Evolutionary conservation across 495 filamentous ascomycete genomes (phyloP).

Genomic region (Hypoxylon lienhwacheense): DNA sequence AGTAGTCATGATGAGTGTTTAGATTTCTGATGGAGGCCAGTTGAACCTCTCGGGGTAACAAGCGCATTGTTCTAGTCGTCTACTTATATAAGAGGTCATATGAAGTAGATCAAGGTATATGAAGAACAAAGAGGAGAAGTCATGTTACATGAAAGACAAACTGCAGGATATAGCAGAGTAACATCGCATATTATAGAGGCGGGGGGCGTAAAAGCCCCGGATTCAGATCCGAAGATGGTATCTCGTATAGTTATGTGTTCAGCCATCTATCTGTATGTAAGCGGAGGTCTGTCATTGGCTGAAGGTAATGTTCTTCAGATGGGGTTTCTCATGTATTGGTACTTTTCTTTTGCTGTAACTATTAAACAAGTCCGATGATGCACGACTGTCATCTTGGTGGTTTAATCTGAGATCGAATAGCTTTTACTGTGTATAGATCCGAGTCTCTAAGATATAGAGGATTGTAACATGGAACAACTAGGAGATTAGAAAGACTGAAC

Average conservation of each 20-base stretch:
- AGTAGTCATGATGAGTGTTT: slow-evolving; percentile 25
- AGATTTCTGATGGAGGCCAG: slow-evolving; percentile 3
- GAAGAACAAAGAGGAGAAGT: slow-evolving; percentile 17
- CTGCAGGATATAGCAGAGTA: slow-evolving; percentile 14
- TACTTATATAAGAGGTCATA: not conserved
- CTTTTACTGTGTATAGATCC: too few species aligned
- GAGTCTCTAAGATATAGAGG: too few species aligned
- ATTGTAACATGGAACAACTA: too few species aligned
- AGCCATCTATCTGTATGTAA: not conserved
- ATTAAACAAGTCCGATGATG: not conserved
- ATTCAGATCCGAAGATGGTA: slow-evolving; percentile 19
- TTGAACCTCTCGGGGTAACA: slow-evolving; percentile 1
- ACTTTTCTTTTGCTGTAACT: slow-evolving; percentile 10
- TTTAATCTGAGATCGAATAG: not conserved
- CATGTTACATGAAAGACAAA: slow-evolving; percentile 17
- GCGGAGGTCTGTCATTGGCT: not conserved
- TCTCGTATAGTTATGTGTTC: slow-evolving; percentile 24
- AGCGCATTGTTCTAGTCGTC: not conserved
- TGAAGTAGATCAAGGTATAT: not conserved
- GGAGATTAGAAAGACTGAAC: too few species aligned
- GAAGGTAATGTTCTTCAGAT: slow-evolving; percentile 12
- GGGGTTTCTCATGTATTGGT: slow-evolving; percentile 15
- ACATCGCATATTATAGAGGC: slow-evolving; percentile 28
- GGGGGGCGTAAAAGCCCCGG: slow-evolving; percentile 23
- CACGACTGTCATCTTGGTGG: too few species aligned